Conservation (phyloP, 83 land plant genomes). For the Larix sibirica region DNA sequence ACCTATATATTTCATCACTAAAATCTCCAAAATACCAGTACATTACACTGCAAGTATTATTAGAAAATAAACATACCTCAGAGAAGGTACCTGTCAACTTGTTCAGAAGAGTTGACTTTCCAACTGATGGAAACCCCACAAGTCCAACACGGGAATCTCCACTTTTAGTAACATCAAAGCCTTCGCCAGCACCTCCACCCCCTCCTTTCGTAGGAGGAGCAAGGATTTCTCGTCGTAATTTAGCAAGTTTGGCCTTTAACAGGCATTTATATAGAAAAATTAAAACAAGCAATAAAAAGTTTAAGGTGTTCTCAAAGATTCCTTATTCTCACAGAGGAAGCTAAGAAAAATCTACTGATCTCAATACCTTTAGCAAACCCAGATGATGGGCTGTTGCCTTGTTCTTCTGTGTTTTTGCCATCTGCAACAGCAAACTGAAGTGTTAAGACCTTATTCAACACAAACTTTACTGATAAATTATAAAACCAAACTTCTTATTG, state of each 20-base stretch:
- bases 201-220: conserved; percentile 94
- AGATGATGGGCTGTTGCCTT: conserved; percentile 99
- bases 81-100: conserved; percentile 99
- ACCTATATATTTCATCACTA: conserved; percentile 3
- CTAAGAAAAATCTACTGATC: not conserved
- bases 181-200: conserved; percentile 95
- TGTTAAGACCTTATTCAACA: not conserved
- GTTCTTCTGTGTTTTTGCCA: conserved; percentile 99
- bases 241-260: conserved; percentile 96
- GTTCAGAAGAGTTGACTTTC: conserved; percentile 97
- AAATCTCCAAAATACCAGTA: not conserved
- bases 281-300: conserved; percentile 8
- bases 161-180: conserved; percentile 99
- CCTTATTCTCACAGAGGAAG: not conserved
- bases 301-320: not conserved
- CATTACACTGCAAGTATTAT: not conserved
- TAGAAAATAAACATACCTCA: conserved; percentile 60
- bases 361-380: conserved; percentile 91
- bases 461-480: not conserved
- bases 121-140: conserved; percentile 99
- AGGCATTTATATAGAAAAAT: not conserved
- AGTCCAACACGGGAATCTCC: conserved; percentile 99
- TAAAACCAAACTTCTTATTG: not conserved
- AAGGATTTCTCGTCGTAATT: conserved; percentile 89
- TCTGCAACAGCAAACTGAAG: conserved; percentile 51